These are phyloP conservation scores for Sporothrix variecibatus DNA, from an alignment of 2,329 filamentous ascomycete genomes.

Conservation along the genomic window DNA sequence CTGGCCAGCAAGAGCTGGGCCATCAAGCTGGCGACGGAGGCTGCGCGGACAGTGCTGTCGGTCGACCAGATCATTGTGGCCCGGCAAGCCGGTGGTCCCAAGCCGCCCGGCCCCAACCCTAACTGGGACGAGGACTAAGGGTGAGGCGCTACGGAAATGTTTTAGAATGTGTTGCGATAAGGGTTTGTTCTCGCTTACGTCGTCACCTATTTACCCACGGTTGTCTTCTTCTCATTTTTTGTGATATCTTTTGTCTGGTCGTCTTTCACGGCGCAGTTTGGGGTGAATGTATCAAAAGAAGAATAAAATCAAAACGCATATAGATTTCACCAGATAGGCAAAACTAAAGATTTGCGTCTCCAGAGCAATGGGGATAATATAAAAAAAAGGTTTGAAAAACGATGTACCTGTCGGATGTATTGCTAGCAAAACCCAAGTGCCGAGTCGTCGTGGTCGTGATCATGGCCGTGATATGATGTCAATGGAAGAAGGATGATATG, in stretches of 20 bases:
- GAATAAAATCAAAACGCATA: slow-evolving; percentile 5
- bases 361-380: not conserved
- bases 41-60: slow-evolving; percentile 87
- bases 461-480: not conserved
- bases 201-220: slow-evolving; percentile 1
- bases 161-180: not conserved
- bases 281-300: slow-evolving; percentile 6
- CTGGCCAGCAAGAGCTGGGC: slow-evolving; percentile 94
- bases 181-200: not conserved
- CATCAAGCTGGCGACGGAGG: slow-evolving; percentile 93
- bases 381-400: not conserved
- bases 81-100: slow-evolving; percentile 93
- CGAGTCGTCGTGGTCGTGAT: not conserved
- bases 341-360: not conserved
- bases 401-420: no score
- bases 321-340: slow-evolving; percentile 18
- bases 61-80: slow-evolving; percentile 99
- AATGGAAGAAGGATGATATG: not conserved
- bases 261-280: not conserved
- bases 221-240: not conserved
- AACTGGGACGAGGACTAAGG: slow-evolving; percentile 30
- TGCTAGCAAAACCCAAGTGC: not conserved
- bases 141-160: not conserved
- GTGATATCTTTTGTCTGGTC: slow-evolving; percentile 7
- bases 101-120: slow-evolving; percentile 92